Evolutionary conservation across 371 early-diverging fungal genomes (phyloP), one percentile per base, ranked within the genome.

Genomic region (Apophysomyces variabilis): DNA sequence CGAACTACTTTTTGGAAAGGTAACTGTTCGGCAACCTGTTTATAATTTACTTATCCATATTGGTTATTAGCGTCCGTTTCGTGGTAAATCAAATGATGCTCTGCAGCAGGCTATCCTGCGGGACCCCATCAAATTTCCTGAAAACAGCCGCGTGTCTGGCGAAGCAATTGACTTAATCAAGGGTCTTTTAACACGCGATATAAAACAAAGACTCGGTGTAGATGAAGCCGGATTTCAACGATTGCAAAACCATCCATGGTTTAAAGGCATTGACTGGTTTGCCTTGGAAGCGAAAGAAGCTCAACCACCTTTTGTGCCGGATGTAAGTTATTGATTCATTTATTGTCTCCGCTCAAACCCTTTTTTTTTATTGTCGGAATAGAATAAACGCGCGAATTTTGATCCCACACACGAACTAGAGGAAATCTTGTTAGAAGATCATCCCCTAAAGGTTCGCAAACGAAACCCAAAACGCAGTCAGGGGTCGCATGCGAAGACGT

Each of bases 341-440:
- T 59, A 36, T 43, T 39, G 16, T 54, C 6, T 50, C 38, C 37
- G 38, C 44, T 62, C 13, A 44, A 1, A 1, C 62, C 11, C 32
- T 3, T 26, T 26, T 38, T 26, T 14, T 26, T 58, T 57, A 57
- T 59, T 36, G 59, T 16, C 58, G 26, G 79, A 73, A 66, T 70
- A 85, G 69, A 80, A 78, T 44, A 88, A 93, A 65, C 78, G 84
- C 60, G 84, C 89, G 60, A 95, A 95, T 73, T 99, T 98, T 83
- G 98, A 99, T 80, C 95, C 96, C 7, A 93, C 96, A 7, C 93
- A 95, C 69, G 98, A 99, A 60, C 82, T 97, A 5, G 98, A 98
- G 65, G 99, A 99, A 70, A 85, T 96, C 32, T 76, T 96, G 38
- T 76, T 96, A 45, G 98, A 98, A 71, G 95, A 97, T 26, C 93